A percentile compares a stretch with the other conserved stretches of the same genome.
phyloP scores from a whole-genome alignment of 768 basidiomycete species.

The Leccinum sublutescens region DNA sequence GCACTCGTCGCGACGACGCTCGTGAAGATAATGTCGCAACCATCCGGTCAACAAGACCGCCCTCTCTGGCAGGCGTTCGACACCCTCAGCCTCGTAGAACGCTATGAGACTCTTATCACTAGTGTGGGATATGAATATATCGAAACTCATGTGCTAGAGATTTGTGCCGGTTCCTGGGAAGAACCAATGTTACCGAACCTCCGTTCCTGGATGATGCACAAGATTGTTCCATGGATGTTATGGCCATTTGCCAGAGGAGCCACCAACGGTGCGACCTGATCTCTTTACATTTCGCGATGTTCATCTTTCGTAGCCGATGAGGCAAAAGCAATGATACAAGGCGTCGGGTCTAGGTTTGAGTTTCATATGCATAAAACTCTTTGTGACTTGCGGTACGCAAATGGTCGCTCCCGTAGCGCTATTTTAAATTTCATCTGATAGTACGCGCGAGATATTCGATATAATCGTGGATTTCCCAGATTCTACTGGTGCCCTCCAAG shows the following conservation, averaged over 20 bases:
- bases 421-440: slow-evolving; percentile 21
- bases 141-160: slow-evolving; percentile 64
- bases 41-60: slow-evolving; percentile 32
- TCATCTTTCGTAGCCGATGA: slow-evolving; percentile 54
- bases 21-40: slow-evolving; percentile 19
- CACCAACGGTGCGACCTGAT: slow-evolving; percentile 44
- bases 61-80: slow-evolving; percentile 62
- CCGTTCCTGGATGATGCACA: slow-evolving; percentile 74
- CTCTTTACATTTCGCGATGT: not conserved
- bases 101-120: slow-evolving; percentile 81
- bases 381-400: slow-evolving; percentile 73
- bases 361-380: slow-evolving; percentile 92
- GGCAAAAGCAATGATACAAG: slow-evolving; percentile 67
- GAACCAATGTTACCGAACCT: slow-evolving; percentile 59
- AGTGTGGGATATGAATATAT: slow-evolving; percentile 86
- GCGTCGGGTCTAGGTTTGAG: slow-evolving; percentile 81
- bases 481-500: slow-evolving; percentile 78
- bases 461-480: slow-evolving; percentile 95
- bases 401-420: slow-evolving; percentile 1
- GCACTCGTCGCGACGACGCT: slow-evolving; percentile 61
- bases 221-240: slow-evolving; percentile 84
- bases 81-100: slow-evolving; percentile 70
- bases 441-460: slow-evolving; percentile 86
- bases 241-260: slow-evolving; percentile 73
- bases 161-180: slow-evolving; percentile 70